Evolutionary conservation across 805 yeast genomes (phyloP).

Genomic region (Pichia thaimueangensis): DNA sequence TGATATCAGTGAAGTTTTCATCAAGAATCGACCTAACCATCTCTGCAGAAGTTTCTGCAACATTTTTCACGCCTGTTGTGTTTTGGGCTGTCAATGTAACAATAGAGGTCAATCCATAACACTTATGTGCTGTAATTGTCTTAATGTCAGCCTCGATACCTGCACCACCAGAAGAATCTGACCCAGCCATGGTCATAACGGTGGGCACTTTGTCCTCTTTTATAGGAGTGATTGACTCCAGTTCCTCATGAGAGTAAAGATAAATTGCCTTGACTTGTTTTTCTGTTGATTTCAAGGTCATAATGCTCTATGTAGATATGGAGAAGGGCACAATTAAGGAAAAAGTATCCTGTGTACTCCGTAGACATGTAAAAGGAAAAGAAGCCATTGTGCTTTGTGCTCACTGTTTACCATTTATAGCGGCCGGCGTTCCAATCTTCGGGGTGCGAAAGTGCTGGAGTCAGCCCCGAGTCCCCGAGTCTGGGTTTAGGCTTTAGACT

Average conservation of each 20-base stretch:
- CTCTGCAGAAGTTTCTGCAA: not conserved
- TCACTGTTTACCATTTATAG: no score
- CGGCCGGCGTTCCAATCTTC: no score
- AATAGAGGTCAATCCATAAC: slow-evolving; percentile 72
- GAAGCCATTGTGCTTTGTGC: no score
- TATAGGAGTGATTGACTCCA: slow-evolving; percentile 8
- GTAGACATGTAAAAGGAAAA: no score
- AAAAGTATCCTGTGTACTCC: no score
- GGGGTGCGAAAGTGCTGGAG: no score
- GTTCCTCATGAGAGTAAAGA: not conserved
- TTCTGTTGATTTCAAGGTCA: not conserved
- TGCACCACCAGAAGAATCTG: slow-evolving; percentile 88
- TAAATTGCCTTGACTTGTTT: not conserved
- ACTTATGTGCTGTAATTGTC: slow-evolving; percentile 71
- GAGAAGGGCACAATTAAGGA: no score
- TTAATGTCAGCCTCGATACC: slow-evolving; percentile 90
- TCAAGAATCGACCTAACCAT: slow-evolving; percentile 4
- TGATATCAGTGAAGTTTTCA: slow-evolving; percentile 25
- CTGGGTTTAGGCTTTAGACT: no score
- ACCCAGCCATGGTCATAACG: slow-evolving; percentile 58
- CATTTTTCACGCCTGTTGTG: slow-evolving; percentile 33
- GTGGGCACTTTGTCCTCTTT: slow-evolving; percentile 24
- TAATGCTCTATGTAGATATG: no score
- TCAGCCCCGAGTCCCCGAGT: no score
- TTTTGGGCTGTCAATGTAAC: slow-evolving; percentile 82